phyloP scores from a whole-genome alignment of 2,329 filamentous ascomycete species.

The Polychaeton citri region DNA sequence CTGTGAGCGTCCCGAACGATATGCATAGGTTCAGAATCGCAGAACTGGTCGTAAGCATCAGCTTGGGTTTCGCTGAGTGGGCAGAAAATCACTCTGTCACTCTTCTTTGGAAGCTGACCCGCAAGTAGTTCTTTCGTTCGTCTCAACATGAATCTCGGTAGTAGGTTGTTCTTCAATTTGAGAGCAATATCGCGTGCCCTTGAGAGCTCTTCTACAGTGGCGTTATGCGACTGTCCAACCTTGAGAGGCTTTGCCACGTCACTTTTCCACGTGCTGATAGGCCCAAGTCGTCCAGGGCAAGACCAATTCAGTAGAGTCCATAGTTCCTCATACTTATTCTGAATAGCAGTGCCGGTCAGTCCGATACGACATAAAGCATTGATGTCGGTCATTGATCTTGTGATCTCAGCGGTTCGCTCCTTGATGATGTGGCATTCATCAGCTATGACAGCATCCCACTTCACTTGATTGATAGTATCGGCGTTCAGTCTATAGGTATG shows the following conservation, averaged over 20 bases:
- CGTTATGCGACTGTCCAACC: conserved; percentile 83
- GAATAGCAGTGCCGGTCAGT: conserved; percentile 87
- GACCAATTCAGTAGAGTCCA: conserved; percentile 97
- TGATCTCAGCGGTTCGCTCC: conserved; percentile 61
- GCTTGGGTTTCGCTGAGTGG: conserved; percentile 71
- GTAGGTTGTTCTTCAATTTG: conserved; percentile 71
- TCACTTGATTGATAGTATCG: conserved; percentile 64
- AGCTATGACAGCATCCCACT: conserved; percentile 89
- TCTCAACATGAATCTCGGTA: conserved; percentile 81
- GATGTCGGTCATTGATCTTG: conserved; percentile 75
- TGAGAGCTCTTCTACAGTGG: conserved; percentile 69
- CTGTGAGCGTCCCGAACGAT: conserved; percentile 56
- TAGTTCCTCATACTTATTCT: conserved; percentile 94
- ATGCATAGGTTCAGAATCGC: conserved; percentile 58
- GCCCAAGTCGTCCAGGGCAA: conserved; percentile 62
- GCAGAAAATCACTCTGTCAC: conserved; percentile 87
- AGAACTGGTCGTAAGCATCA: conserved; percentile 68
- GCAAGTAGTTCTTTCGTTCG: conserved; percentile 89
- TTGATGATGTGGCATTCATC: conserved; percentile 92
- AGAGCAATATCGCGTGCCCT: conserved; percentile 68
- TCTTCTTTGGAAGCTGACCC: conserved; percentile 87
- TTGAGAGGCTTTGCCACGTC: conserved; percentile 69
- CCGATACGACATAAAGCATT: conserved; percentile 89
- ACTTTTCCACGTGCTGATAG: conserved; percentile 61
- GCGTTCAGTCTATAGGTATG: conserved; percentile 70